phyloP scores from a whole-genome alignment of 1,139 yeast species.

The Debaryomyces robertsiae region DNA sequence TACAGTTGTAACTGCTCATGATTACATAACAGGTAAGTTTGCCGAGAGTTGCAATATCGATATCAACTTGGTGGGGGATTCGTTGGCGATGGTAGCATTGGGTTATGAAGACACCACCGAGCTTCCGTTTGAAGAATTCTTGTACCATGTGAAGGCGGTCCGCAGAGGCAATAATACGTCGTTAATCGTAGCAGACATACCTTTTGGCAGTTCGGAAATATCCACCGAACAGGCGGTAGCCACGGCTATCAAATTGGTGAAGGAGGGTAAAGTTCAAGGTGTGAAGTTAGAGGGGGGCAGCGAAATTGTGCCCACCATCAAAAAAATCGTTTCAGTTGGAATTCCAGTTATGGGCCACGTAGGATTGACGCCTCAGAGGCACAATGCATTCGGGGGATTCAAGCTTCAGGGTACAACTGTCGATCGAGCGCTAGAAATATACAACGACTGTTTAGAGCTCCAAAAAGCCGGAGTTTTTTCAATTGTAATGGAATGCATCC shows the following conservation, averaged over 20 bases:
- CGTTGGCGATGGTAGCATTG: slow-evolving; percentile 86
- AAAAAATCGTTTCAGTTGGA: slow-evolving; percentile 61
- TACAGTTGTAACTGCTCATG: slow-evolving; percentile 84
- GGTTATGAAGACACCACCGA: slow-evolving; percentile 82
- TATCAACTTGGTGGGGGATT: slow-evolving; percentile 82
- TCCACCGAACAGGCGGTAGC: slow-evolving; percentile 65
- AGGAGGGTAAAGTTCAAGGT: slow-evolving; percentile 69
- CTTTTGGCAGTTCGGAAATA: slow-evolving; percentile 82
- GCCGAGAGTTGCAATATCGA: slow-evolving; percentile 75
- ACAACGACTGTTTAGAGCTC: slow-evolving; percentile 66
- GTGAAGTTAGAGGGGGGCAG: slow-evolving; percentile 87
- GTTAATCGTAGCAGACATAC: slow-evolving; percentile 81
- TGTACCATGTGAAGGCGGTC: slow-evolving; percentile 76
- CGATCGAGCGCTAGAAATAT: slow-evolving; percentile 57
- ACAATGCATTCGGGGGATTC: slow-evolving; percentile 81
- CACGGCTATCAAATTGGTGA: slow-evolving; percentile 62
- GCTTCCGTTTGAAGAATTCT: slow-evolving; percentile 73
- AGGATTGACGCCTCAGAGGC: slow-evolving; percentile 90
- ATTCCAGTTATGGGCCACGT: slow-evolving; percentile 92
- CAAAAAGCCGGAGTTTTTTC: slow-evolving; percentile 80
- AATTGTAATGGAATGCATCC: slow-evolving; percentile 83
- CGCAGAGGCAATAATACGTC: slow-evolving; percentile 67
- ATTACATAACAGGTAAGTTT: slow-evolving; percentile 71
- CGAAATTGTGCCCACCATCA: slow-evolving; percentile 48
- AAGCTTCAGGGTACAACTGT: slow-evolving; percentile 76